Evolutionary conservation across 2,329 filamentous ascomycete species (phyloP), one percentile per base, ranked within the genome.

Genomic region (Trichocomaceae sp.): DNA sequence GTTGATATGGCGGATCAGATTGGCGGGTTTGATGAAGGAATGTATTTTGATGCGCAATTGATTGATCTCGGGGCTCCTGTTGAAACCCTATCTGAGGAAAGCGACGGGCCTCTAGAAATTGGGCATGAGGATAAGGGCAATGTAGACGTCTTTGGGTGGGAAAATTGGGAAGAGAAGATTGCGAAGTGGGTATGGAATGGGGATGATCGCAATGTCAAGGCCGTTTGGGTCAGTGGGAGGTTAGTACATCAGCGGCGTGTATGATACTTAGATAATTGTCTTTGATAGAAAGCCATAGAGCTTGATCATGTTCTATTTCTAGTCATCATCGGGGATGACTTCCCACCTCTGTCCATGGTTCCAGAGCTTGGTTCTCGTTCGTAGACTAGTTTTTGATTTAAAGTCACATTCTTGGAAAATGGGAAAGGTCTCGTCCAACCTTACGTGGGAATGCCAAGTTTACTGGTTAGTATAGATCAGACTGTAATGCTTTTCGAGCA

Each of bases 161-260:
- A 97, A 79, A 82, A 67, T n/a, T 95, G 88, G 89, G 83, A 86
- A 39, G 89, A 97, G 64, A 83, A 78, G 65, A 74, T 97, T 10
- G 88, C 89, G 51, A 99, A 99, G 77, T 99, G 93, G 93, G 77
- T 97, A 58, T 99, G 88, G 73, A 87, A 83, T 61, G 93, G 93
- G 0, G 91, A 97, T 75, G 93, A 97, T 72, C 79, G 92, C 62
- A 97, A 97, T 70, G 92, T 90, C 2, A 80, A 79, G 63, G 84
- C 80, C 62, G 93, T 99, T 5, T 99, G 92, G 92, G 90, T 97
- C 1, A 84, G 80, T 67, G 93, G 93, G 2, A 75, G 83, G 59
- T 71, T 95, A 69, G 93, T 96, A 47, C 90, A 96, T 74, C 45
- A 47, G 44, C 49, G 53, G 13, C 23, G 19, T 33, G 19, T 49